Evolutionary conservation across 495 filamentous ascomycete genomes (phyloP).

Genomic region (Tuber magnatum): DNA sequence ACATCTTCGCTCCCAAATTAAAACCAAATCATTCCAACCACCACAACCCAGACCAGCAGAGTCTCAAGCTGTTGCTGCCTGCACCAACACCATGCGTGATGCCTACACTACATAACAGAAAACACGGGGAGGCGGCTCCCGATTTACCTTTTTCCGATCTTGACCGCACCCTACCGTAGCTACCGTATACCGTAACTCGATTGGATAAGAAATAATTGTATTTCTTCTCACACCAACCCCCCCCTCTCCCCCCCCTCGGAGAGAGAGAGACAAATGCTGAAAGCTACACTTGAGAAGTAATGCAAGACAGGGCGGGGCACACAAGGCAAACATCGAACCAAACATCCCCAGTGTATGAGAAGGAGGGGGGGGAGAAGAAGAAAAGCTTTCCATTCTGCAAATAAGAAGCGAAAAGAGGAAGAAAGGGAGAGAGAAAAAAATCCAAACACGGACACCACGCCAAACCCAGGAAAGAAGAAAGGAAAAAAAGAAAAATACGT

Average conservation of each 20-base stretch:
- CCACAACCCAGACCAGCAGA: not conserved
- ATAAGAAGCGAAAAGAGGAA: not conserved
- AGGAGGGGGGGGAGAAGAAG: not conserved
- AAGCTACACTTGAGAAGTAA: not conserved
- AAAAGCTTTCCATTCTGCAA: not conserved
- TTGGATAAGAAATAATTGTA: not conserved
- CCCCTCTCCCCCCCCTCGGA: not conserved
- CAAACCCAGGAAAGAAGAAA: slow-evolving; percentile 35
- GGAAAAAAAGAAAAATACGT: slow-evolving; percentile 31
- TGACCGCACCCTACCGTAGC: not conserved
- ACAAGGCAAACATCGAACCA: not conserved
- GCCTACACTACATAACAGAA: not conserved
- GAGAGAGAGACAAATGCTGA: not conserved
- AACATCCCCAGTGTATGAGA: not conserved
- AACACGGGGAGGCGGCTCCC: not conserved
- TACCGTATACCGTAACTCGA: not conserved
- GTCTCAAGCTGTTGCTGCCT: not conserved
- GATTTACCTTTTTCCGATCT: not conserved
- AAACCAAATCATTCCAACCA: not conserved
- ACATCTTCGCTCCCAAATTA: too few species aligned
- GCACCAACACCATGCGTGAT: not conserved
- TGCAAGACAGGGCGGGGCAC: not conserved
- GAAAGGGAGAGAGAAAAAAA: not conserved
- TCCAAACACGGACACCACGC: slow-evolving; percentile 30
- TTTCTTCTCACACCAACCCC: not conserved